Percentiles rank a stretch among this genome's conserved stretches.
Conservation (phyloP, 1,139 yeast genomes). For the Trichomonascaceae sp. region DNA sequence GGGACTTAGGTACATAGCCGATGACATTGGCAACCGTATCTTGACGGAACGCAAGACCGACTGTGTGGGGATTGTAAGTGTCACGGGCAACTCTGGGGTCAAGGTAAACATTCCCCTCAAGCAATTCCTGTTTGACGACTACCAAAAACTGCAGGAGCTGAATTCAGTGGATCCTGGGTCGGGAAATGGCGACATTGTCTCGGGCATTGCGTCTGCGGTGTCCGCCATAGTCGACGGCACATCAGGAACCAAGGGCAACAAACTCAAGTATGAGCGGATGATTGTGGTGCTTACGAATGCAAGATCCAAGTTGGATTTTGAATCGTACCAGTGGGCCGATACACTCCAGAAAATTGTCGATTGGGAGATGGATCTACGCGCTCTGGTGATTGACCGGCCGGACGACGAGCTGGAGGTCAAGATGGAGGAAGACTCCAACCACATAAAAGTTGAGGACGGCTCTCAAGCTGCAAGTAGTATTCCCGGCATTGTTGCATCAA, state of each 20-base stretch:
- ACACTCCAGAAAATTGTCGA: constrained; percentile 10
- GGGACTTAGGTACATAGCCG: constrained; percentile 32
- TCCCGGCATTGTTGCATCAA: neutral
- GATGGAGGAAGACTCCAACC: neutral
- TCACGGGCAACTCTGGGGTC: too few relatives aligned
- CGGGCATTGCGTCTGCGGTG: neutral
- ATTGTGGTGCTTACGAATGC: constrained; percentile 38
- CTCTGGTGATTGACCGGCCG: constrained; percentile 26
- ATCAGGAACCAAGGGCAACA: constrained; percentile 11
- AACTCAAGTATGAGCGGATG: constrained; percentile 25
- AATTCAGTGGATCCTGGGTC: too few relatives aligned
- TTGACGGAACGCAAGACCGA: constrained; percentile 45
- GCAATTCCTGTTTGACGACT: neutral
- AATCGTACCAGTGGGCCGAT: constrained; percentile 6
- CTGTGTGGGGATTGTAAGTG: constrained; percentile 35
- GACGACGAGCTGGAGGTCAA: constrained; percentile 12
- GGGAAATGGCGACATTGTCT: neutral
- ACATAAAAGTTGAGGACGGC: neutral
- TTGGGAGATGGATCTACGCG: constrained; percentile 12
- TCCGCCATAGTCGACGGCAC: neutral
- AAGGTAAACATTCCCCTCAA: constrained; percentile 22
- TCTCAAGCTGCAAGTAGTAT: neutral
- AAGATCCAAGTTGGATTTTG: constrained; percentile 10
- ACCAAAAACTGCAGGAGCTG: neutral
- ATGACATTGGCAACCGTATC: constrained; percentile 25